Conservation (phyloP, 2,329 filamentous ascomycete genomes). For the Dryadomyces sulphureus region DNA sequence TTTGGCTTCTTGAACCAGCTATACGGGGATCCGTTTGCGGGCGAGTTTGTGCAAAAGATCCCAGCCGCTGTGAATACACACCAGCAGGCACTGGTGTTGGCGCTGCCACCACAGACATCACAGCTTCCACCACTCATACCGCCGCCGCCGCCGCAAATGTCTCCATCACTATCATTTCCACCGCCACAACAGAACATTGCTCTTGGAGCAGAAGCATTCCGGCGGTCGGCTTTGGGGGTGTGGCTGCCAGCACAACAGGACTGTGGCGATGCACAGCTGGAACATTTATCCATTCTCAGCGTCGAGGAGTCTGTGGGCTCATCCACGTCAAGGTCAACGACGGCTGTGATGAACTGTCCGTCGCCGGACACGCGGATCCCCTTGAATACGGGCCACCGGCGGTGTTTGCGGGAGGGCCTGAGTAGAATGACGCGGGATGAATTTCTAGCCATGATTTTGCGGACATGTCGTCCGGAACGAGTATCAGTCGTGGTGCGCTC, state of each 20-base stretch:
- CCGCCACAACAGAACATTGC: constrained; percentile 7
- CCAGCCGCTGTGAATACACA: too few relatives aligned
- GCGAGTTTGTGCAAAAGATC: background rate
- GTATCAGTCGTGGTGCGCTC: constrained; percentile 39
- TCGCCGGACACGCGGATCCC: constrained; percentile 21
- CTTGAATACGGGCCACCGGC: constrained; percentile 17
- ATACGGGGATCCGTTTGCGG: background rate
- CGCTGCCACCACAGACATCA: too few relatives aligned
- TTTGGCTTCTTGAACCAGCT: background rate
- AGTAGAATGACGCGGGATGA: constrained; percentile 39
- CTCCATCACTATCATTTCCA: background rate
- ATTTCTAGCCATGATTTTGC: constrained; percentile 48
- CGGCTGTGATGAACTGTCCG: too few relatives aligned
- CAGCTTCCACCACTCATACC: background rate
- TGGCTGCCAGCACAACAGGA: constrained; percentile 33
- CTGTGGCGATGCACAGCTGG: constrained; percentile 27
- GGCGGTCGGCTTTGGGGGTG: constrained; percentile 35
- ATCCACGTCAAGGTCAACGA: too few relatives aligned
- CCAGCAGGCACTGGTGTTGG: too few relatives aligned
- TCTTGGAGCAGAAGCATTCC: constrained; percentile 26
- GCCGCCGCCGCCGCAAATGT: background rate
- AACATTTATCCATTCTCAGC: constrained; percentile 27
- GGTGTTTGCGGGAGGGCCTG: constrained; percentile 24
- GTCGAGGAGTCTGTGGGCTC: constrained; percentile 22
- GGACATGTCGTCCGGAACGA: constrained; percentile 35